A percentile compares a stretch with the other conserved stretches of the same genome.
Evolutionary conservation across 768 basidiomycete species (phyloP).

Genomic region (Lentinula sp.): DNA sequence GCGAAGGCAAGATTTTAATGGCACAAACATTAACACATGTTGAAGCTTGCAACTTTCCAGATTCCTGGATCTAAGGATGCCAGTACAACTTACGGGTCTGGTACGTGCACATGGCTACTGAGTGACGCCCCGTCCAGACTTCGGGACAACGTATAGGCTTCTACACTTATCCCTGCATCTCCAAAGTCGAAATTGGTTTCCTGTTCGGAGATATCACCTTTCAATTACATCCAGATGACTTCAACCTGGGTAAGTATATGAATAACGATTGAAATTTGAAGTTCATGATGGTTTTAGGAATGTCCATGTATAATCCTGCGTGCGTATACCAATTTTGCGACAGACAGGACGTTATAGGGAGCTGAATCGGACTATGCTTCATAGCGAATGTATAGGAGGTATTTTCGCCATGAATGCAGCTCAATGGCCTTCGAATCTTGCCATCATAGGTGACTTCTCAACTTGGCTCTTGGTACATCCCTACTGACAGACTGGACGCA

Average conservation of each 20-base stretch:
- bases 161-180: slow-evolving; percentile 50
- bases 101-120: neutral
- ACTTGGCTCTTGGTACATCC: neutral
- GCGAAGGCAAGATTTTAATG: slow-evolving; percentile 21
- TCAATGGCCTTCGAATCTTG: slow-evolving; percentile 44
- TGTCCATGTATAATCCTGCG: neutral
- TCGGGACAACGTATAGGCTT: slow-evolving; percentile 27
- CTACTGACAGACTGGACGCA: neutral
- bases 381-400: slow-evolving; percentile 50
- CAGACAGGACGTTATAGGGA: neutral
- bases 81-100: neutral
- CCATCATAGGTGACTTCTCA: slow-evolving; percentile 44
- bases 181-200: slow-evolving; percentile 29
- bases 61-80: slow-evolving; percentile 44
- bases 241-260: slow-evolving; percentile 41
- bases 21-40: neutral
- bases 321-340: neutral
- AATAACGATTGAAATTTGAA: neutral
- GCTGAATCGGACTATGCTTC: neutral
- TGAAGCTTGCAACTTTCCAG: slow-evolving; percentile 17
- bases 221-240: slow-evolving; percentile 39
- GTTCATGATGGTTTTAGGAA: neutral
- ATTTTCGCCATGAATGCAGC: slow-evolving; percentile 37
- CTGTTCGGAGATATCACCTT: slow-evolving; percentile 37
- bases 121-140: neutral